Conservation (phyloP, 176 grass and related monocot genomes). For the Guadua angustifolia region DNA sequence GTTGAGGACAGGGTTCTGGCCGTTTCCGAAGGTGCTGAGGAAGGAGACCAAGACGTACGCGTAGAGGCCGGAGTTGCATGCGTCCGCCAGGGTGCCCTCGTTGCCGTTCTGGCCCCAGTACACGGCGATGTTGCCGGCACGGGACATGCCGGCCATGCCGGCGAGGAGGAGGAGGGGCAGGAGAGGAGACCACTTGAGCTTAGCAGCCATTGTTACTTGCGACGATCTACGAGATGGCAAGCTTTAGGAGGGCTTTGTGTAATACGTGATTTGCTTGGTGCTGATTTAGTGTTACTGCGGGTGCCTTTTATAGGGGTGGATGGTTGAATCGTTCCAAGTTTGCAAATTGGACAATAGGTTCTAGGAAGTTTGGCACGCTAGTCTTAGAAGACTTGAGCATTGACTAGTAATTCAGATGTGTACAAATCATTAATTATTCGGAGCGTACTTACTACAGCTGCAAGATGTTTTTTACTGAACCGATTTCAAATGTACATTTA, state of each 20-base stretch:
- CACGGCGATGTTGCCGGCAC: conserved; percentile 65
- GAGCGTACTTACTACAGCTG: background rate
- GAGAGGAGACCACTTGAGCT: conserved; percentile 38
- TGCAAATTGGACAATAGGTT: background rate
- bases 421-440: background rate
- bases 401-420: background rate
- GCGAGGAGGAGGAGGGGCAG: conserved; percentile 47
- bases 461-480: background rate
- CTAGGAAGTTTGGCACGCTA: conserved; percentile 6
- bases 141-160: conserved; percentile 31
- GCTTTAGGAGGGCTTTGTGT: background rate
- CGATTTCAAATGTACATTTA: background rate
- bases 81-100: conserved; percentile 61
- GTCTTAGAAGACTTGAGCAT: conserved; percentile 15
- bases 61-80: conserved; percentile 66
- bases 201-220: conserved; percentile 27
- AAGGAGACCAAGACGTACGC: conserved; percentile 52
- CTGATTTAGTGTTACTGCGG: background rate
- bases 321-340: conserved; percentile 43
- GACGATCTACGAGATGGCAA: background rate
- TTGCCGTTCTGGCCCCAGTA: conserved; percentile 75
- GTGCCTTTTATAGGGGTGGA: conserved; percentile 27
- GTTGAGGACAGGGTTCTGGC: conserved; percentile 56
- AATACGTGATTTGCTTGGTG: conserved; percentile 36
- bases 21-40: conserved; percentile 72